phyloP scores from a whole-genome alignment of 1,284 basidiomycete species.

The Pholiota adiposa region DNA sequence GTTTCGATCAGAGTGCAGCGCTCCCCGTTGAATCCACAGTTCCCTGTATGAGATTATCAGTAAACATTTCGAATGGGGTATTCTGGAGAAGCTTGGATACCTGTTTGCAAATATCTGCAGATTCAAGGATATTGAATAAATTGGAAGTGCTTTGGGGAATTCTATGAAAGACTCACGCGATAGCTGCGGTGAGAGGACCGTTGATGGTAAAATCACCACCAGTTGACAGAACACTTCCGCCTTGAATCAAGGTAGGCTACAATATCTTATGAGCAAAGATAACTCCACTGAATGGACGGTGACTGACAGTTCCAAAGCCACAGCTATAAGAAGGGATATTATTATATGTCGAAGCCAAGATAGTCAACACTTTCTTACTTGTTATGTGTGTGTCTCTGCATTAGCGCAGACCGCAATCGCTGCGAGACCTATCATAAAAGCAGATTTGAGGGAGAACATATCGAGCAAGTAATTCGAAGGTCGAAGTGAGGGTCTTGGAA shows the following conservation, averaged over 20 bases:
- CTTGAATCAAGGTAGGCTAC: conserved; percentile 33
- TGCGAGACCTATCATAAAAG: conserved; percentile 18
- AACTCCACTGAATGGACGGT: not conserved
- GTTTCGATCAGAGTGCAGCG: conserved; percentile 46
- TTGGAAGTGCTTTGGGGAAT: not conserved
- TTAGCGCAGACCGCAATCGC: conserved; percentile 19
- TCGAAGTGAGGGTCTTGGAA: too few relatives aligned
- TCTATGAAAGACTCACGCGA: conserved; percentile 34
- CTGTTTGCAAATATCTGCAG: conserved; percentile 43
- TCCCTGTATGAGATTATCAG: not conserved
- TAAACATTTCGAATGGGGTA: too few relatives aligned
- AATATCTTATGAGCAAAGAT: conserved; percentile 1
- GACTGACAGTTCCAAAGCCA: conserved; percentile 22
- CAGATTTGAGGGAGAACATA: conserved; percentile 22
- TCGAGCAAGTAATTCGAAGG: too few relatives aligned
- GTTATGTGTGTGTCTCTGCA: conserved; percentile 34
- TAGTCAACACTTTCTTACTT: conserved; percentile 26
- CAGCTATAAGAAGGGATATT: conserved; percentile 6
- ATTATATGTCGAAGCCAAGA: not conserved
- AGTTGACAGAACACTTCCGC: conserved; percentile 30
- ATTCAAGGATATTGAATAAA: not conserved
- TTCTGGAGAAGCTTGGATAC: not conserved
- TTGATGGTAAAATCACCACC: conserved; percentile 37
- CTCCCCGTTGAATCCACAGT: conserved; percentile 46
- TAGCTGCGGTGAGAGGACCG: conserved; percentile 39